A percentile compares a stretch with the other conserved stretches of the same genome.
Conservation (phyloP, 768 basidiomycete species). For the Coprinellus micaceus region DNA sequence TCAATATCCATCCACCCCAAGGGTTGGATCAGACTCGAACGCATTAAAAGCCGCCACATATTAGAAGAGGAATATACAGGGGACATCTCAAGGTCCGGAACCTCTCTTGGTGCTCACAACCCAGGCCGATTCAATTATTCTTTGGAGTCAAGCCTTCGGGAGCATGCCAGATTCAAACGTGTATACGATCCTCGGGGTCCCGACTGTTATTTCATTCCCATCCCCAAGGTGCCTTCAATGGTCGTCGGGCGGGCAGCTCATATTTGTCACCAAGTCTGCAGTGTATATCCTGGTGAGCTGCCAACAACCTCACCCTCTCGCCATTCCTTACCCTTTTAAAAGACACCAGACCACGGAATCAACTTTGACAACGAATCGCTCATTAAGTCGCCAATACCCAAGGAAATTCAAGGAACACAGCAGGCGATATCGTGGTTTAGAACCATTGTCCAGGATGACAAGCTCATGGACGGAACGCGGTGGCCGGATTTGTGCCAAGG, state of each 20-base stretch:
- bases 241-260: constrained; percentile 71
- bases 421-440: constrained; percentile 61
- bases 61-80: no score
- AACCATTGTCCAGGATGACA: constrained; percentile 60
- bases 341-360: constrained; percentile 78
- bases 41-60: no score
- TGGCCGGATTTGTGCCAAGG: constrained; percentile 54
- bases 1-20: no score
- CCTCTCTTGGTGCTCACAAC: no score
- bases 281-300: constrained; percentile 63
- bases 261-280: constrained; percentile 61
- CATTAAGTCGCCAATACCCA: constrained; percentile 37
- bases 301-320: neutral
- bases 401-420: constrained; percentile 26
- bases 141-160: no score
- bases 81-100: no score
- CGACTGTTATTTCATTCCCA: constrained; percentile 58
- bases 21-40: no score
- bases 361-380: constrained; percentile 57
- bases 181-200: constrained; percentile 52
- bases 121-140: no score
- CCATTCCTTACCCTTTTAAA: neutral
- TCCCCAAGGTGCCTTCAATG: constrained; percentile 63
- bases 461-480: constrained; percentile 31
- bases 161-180: no score